phyloP scores from a whole-genome alignment of 2,329 filamentous ascomycete species.

The Botrytis sinoallii region DNA sequence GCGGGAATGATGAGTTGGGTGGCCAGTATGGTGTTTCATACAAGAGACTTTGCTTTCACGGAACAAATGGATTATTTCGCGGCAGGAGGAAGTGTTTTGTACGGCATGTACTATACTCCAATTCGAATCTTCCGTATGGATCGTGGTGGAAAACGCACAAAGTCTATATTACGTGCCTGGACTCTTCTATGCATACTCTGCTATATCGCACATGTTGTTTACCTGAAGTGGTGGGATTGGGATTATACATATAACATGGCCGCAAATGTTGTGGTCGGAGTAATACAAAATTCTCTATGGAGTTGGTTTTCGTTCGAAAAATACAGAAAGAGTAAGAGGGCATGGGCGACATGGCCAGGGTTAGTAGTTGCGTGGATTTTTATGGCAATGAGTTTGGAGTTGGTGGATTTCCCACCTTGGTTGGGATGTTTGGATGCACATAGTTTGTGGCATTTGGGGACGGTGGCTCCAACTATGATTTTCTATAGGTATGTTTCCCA shows the following conservation, averaged over 20 bases:
- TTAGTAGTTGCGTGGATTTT: constrained; percentile 90
- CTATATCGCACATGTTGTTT: constrained; percentile 75
- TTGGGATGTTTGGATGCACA: constrained; percentile 85
- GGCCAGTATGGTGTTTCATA: constrained; percentile 90
- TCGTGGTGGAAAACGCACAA: constrained; percentile 42
- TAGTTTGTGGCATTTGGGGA: constrained; percentile 92
- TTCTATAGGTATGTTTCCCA: constrained; percentile 82
- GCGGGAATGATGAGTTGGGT: constrained; percentile 81
- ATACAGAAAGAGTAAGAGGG: constrained; percentile 67
- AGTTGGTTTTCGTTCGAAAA: constrained; percentile 73
- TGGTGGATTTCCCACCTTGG: constrained; percentile 89
- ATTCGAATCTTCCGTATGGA: constrained; percentile 84
- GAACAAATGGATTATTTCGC: constrained; percentile 97
- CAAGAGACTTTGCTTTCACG: constrained; percentile 77
- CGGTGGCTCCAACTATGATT: constrained; percentile 79
- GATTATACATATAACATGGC: constrained; percentile 99
- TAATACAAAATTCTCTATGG: constrained; percentile 82
- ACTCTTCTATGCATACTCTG: constrained; percentile 66
- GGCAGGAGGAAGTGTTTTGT: constrained; percentile 84
- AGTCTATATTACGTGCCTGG: constrained; percentile 65
- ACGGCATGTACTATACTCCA: constrained; percentile 82
- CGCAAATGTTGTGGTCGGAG: constrained; percentile 80
- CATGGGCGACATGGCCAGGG: constrained; percentile 87
- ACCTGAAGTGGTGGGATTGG: constrained; percentile 82
- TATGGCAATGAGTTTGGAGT: constrained; percentile 89